Conservation (phyloP, 2,329 filamentous ascomycete genomes). For the Fragosphaeria purpurea region DNA sequence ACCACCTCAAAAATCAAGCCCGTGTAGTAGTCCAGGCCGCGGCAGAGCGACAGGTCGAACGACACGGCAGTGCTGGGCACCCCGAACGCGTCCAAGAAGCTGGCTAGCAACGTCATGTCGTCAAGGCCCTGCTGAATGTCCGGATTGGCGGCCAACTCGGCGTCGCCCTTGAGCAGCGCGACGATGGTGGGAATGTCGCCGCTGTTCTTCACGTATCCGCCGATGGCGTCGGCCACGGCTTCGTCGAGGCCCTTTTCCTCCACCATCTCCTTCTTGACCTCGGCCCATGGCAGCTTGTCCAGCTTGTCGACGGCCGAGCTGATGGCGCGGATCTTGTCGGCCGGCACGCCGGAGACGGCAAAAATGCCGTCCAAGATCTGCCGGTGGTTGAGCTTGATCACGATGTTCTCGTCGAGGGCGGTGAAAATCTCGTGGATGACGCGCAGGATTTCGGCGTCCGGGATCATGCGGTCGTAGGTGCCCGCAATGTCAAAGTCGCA, state of each 20-base stretch:
- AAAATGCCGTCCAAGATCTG: constrained; percentile 92
- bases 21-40: constrained; percentile 52
- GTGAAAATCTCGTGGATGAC: constrained; percentile 83
- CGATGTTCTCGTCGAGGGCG: constrained; percentile 57
- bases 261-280: constrained; percentile 87
- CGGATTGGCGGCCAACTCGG: constrained; percentile 57
- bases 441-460: constrained; percentile 79
- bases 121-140: constrained; percentile 69
- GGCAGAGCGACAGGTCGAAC: constrained; percentile 80
- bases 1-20: constrained; percentile 80
- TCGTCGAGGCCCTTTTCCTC: constrained; percentile 75
- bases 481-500: constrained; percentile 96
- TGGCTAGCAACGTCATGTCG: constrained; percentile 72
- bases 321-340: constrained; percentile 79
- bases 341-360: constrained; percentile 77
- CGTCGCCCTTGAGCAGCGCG: constrained; percentile 56
- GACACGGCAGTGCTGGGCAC: constrained; percentile 60
- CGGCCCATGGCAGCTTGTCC: constrained; percentile 81
- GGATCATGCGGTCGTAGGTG: constrained; percentile 78
- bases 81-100: constrained; percentile 70
- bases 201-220: constrained; percentile 55
- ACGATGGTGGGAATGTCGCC: constrained; percentile 51
- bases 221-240: constrained; percentile 76
- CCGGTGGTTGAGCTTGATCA: constrained; percentile 91
- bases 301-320: constrained; percentile 93